Evolutionary conservation across 345 rosid genomes (phyloP), one percentile per base, ranked within the genome.

Genomic region (Streptanthus diversifolius): DNA sequence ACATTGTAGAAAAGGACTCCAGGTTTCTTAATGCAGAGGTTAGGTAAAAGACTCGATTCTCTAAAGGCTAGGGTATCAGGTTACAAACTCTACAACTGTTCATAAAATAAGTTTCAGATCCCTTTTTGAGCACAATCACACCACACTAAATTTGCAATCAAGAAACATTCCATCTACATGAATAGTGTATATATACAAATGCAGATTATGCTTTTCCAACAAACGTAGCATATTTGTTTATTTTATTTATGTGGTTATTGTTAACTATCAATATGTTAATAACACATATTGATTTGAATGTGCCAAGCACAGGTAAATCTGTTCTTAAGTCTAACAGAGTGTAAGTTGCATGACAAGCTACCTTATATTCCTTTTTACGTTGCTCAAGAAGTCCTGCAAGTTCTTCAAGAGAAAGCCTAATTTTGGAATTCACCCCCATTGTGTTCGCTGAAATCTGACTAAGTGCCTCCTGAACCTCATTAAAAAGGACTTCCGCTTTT

Each of bases 341-440:
- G 61, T 70, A 49, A 55, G 72, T 71, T 55, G 40, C 40, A 39
- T 37, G 39, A 65, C 36, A 71, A 32, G 27, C 49, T 82, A 91
- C 99, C 99, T 88, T 84, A 78, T 88, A 82, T 75, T 90, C 99
- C 67, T 66, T 82, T 81, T 80, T 90, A 78, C 87, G 89, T 69
- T 83, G 84, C 64, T 87, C 85, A 49, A 88, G 85, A 75, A 82
- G 79, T 64, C 35, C 73, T 81, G 87, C 88, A 79, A 88, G 84
- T 77, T 87, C 92, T 65, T 80, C 81, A 40, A 87, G 72, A 41
- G 52, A 72, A 56, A 78, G 68, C 71, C 78, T 83, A 19, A 59
- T 58, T 60, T 86, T 58, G 56, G 71, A 84, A 29, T 77, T 75
- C 33, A 74, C 75, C 72, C 81, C 79, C 66, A 80, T 64, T 63